Percentiles rank a stretch among this genome's conserved stretches.
Conservation (phyloP, 108 stramenopile species). For the Cylindrotheca closterium region DNA sequence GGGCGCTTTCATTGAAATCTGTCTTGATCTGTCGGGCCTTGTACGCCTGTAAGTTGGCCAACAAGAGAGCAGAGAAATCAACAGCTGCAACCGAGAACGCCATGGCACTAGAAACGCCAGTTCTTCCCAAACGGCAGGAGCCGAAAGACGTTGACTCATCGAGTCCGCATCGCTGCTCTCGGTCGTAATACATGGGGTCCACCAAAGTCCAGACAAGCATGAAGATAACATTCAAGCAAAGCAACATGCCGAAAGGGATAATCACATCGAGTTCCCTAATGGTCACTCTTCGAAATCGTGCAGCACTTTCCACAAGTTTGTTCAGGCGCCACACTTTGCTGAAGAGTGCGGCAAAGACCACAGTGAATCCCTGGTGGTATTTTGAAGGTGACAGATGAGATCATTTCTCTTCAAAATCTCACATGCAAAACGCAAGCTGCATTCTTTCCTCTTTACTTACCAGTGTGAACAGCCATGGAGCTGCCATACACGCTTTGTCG, state of each 20-base stretch:
- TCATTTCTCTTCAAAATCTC: too few species aligned
- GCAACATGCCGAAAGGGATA: constrained; percentile 24
- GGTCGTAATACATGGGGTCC: constrained; percentile 19
- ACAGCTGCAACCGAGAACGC: constrained; percentile 12
- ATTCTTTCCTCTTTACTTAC: too few species aligned
- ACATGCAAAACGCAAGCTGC: too few species aligned
- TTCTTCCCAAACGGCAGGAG: constrained; percentile 3
- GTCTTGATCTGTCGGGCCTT: constrained; percentile 28
- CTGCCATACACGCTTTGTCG: too few species aligned
- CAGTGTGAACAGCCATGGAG: too few species aligned
- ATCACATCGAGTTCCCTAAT: constrained; percentile 43
- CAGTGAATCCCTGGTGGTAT: constrained; percentile 57
- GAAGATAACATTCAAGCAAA: constrained; percentile 19
- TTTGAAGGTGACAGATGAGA: too few species aligned
- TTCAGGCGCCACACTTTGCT: constrained; percentile 58
- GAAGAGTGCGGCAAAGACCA: constrained; percentile 48
- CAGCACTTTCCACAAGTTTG: constrained; percentile 16
- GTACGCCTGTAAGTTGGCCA: constrained; percentile 28
- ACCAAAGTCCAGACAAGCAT: constrained; percentile 26
- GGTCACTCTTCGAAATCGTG: constrained; percentile 11
- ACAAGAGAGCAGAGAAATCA: constrained; percentile 23
- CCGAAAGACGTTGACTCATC: constrained; percentile 7
- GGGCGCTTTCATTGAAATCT: constrained; percentile 30
- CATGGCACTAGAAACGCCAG: not conserved
- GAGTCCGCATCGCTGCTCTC: not conserved